Evolutionary conservation across 352 stramenopile genomes (phyloP).

Genomic region (Globisporangium spiculum): DNA sequence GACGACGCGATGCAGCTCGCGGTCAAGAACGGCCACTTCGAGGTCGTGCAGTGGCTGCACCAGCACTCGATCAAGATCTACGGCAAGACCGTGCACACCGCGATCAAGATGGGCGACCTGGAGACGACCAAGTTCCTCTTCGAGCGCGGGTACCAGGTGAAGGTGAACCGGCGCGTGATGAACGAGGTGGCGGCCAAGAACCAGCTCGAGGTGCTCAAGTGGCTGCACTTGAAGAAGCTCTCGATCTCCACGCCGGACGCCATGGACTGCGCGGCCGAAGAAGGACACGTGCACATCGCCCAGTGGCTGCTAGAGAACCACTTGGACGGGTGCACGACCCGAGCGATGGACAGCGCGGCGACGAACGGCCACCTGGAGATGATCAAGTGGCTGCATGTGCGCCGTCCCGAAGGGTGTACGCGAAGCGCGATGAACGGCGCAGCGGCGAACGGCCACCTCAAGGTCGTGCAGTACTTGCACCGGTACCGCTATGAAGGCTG

Average conservation of each 20-base stretch:
- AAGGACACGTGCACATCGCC: conserved; percentile 10
- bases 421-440: conserved; percentile 17
- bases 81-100: conserved; percentile 14
- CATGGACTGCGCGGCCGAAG: conserved; percentile 14
- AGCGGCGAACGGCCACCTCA: conserved; percentile 14
- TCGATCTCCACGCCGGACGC: conserved; percentile 13
- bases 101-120: conserved; percentile 15
- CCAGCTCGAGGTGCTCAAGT: conserved; percentile 15
- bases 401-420: conserved; percentile 12
- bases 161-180: conserved; percentile 17
- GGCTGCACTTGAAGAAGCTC: conserved; percentile 12
- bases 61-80: conserved; percentile 18
- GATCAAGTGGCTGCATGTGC: conserved; percentile 12
- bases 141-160: conserved; percentile 16
- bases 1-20: conserved; percentile 17
- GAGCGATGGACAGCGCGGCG: conserved; percentile 15
- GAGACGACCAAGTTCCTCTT: conserved; percentile 13
- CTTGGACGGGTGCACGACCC: conserved; percentile 15
- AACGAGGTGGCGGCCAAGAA: conserved; percentile 14
- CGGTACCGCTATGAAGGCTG: conserved; percentile 11
- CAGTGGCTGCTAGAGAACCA: conserved; percentile 18
- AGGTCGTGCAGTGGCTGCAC: conserved; percentile 18
- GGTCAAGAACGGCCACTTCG: conserved; percentile 12
- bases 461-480: conserved; percentile 14
- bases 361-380: conserved; percentile 18